A percentile compares a stretch with the other conserved stretches of the same genome.
phyloP scores from a whole-genome alignment of 345 rosid species.

The Luvunga scandens region DNA sequence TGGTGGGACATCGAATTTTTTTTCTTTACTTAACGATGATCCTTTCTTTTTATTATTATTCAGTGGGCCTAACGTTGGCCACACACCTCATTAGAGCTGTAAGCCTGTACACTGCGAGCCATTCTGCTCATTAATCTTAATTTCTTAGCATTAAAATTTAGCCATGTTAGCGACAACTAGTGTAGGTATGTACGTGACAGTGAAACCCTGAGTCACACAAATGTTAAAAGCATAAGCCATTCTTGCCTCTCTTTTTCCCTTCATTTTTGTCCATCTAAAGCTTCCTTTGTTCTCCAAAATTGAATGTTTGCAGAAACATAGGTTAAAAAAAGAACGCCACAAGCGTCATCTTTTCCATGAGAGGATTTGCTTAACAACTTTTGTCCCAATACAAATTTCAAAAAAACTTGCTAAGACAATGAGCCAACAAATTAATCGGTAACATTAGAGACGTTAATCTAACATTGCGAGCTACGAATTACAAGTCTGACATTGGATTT shows the following conservation, averaged over 20 bases:
- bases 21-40: neutral
- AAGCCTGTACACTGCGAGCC: neutral
- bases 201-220: neutral
- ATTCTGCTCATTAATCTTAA: neutral
- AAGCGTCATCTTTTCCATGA: neutral
- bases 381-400: no score
- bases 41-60: slow-evolving; percentile 4
- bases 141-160: neutral
- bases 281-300: neutral
- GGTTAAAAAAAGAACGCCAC: neutral
- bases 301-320: neutral
- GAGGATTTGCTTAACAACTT: no score
- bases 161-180: neutral
- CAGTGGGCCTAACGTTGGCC: slow-evolving; percentile 20
- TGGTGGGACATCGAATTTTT: slow-evolving; percentile 18
- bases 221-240: neutral
- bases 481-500: no score
- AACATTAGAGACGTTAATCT: no score
- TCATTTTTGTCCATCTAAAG: neutral
- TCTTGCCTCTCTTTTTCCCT: neutral
- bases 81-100: slow-evolving; percentile 14
- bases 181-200: neutral
- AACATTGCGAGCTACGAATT: neutral
- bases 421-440: no score
- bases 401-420: no score